Evolutionary conservation across 1,139 yeast genomes (phyloP).

Genomic region (Zygoascus sp.): DNA sequence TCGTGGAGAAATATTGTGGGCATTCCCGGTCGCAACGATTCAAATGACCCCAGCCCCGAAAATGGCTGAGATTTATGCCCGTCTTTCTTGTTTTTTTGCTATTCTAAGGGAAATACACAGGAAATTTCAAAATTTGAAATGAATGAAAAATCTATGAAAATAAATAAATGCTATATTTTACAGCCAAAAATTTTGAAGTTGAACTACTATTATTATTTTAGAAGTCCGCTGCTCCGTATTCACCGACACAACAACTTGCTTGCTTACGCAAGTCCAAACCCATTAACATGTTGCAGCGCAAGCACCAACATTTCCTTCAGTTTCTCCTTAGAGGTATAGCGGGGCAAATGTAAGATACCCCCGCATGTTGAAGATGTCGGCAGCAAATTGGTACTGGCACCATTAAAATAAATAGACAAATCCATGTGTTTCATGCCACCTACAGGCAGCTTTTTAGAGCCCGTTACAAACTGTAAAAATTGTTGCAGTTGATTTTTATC

Average conservation of each 20-base stretch:
- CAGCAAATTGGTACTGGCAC: constrained; percentile 20
- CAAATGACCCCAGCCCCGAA: background rate
- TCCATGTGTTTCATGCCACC: constrained; percentile 23
- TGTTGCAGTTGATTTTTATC: constrained; percentile 19
- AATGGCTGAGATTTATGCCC: background rate
- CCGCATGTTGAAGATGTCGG: constrained; percentile 32
- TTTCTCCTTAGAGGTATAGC: constrained; percentile 19
- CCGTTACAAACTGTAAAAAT: constrained; percentile 32
- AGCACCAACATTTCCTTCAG: constrained; percentile 21
- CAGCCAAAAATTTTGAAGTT: too few relatives aligned
- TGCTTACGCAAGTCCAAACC: constrained; percentile 29
- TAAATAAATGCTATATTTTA: too few relatives aligned
- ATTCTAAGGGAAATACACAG: background rate
- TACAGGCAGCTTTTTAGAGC: constrained; percentile 27
- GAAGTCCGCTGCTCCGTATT: too few relatives aligned
- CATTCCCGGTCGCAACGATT: background rate
- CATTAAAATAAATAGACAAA: constrained; percentile 24
- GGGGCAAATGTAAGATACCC: constrained; percentile 27
- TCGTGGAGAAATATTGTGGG: constrained; percentile 13
- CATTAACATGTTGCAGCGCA: constrained; percentile 28
- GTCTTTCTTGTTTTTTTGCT: background rate
- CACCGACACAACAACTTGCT: too few relatives aligned
- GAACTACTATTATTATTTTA: too few relatives aligned
- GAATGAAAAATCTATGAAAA: background rate
- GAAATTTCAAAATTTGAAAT: background rate